Conservation (phyloP, 352 stramenopile genomes). For the Blastocystis hominis region DNA sequence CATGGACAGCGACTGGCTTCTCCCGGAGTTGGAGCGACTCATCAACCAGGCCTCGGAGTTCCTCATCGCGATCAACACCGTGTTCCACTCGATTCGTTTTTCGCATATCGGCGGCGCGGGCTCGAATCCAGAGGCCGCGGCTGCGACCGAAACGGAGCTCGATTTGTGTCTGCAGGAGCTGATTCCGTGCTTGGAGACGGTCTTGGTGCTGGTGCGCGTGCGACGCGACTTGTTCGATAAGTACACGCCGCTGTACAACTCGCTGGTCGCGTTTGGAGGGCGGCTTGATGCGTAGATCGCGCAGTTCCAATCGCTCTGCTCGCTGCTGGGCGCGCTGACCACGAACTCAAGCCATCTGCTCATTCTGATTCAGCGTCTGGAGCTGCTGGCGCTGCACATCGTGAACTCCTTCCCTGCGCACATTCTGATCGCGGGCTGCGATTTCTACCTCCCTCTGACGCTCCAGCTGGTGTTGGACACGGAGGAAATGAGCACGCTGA, state of each 20-base stretch:
- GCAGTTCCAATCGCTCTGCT: conserved; percentile 35
- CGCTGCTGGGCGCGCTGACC: neutral
- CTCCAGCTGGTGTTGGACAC: conserved; percentile 12
- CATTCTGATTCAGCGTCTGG: neutral
- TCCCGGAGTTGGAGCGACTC: conserved; percentile 35
- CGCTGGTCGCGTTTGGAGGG: neutral
- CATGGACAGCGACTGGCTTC: conserved; percentile 39
- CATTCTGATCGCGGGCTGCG: conserved; percentile 23
- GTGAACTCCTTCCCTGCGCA: conserved; percentile 51
- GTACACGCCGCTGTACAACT: conserved; percentile 38
- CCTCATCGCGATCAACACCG: neutral
- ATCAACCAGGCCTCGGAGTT: neutral
- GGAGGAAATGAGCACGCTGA: neutral
- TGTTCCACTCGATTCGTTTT: conserved; percentile 41
- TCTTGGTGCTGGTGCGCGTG: neutral
- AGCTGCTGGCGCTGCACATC: conserved; percentile 13
- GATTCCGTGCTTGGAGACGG: neutral
- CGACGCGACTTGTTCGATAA: conserved; percentile 48
- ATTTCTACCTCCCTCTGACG: conserved; percentile 26
- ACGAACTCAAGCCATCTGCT: neutral
- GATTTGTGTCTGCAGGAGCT: neutral
- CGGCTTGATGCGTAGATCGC: neutral
- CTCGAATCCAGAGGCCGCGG: neutral
- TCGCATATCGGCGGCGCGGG: neutral
- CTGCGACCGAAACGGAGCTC: neutral